Evolutionary conservation across 1,284 basidiomycete species (phyloP).

Genomic region (Neotropicomus parvogracilis): DNA sequence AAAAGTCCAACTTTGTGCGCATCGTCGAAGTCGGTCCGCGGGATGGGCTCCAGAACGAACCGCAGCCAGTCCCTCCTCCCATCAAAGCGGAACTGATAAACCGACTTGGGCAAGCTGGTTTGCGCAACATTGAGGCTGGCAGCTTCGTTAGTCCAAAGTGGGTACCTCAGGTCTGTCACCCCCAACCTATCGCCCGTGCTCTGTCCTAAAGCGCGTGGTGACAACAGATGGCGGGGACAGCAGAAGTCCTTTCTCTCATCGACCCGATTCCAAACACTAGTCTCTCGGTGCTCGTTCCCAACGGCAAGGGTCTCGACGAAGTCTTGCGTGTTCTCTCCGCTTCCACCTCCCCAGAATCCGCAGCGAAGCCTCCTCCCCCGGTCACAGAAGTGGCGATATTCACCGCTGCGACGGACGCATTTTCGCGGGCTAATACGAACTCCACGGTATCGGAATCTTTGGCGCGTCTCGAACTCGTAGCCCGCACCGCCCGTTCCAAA

Average conservation of each 20-base stretch:
- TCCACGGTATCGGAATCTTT: conserved; percentile 74
- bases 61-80: conserved; percentile 65
- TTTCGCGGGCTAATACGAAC: conserved; percentile 85
- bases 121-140: conserved; percentile 79
- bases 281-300: conserved; percentile 86
- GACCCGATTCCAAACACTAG: conserved; percentile 52
- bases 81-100: conserved; percentile 83
- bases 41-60: conserved; percentile 93
- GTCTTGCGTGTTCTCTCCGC: conserved; percentile 53
- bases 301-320: conserved; percentile 71
- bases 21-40: conserved; percentile 93
- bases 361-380: conserved; percentile 38
- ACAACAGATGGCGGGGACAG: conserved; percentile 80
- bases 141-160: conserved; percentile 92
- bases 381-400: conserved; percentile 90
- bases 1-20: conserved; percentile 28
- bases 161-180: conserved; percentile 79
- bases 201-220: neutral
- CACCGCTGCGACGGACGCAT: conserved; percentile 85
- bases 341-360: conserved; percentile 30
- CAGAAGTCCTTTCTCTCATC: conserved; percentile 63
- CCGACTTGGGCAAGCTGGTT: conserved; percentile 67
- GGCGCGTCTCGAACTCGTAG: conserved; percentile 59
- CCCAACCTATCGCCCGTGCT: neutral
- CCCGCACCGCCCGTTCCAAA: conserved; percentile 52